These are phyloP conservation scores for Solanum arcanum DNA, from an alignment of 257 asterid species.

Conservation along the genomic window DNA sequence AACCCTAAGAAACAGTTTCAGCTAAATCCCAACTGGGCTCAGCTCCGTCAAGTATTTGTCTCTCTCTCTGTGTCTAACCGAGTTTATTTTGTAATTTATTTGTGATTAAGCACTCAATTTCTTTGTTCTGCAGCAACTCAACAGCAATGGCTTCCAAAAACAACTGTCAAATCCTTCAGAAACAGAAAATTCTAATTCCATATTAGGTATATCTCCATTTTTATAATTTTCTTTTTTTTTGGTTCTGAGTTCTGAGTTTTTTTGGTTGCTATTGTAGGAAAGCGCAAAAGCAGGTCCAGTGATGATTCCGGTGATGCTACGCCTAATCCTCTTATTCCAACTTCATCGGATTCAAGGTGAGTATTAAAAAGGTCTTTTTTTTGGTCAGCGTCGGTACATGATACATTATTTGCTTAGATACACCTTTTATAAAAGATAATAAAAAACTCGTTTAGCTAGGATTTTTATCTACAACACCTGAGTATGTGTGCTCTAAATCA, in stretches of 20 bases:
- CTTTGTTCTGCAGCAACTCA: slow-evolving; percentile 50
- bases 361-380: not conserved
- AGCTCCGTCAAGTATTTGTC: slow-evolving; percentile 49
- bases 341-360: slow-evolving; percentile 58
- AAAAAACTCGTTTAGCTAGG: not conserved
- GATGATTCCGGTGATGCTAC: slow-evolving; percentile 36
- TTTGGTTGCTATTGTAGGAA: slow-evolving; percentile 30
- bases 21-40: slow-evolving; percentile 89
- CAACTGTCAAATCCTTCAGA: slow-evolving; percentile 20
- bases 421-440: not conserved
- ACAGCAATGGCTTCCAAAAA: slow-evolving; percentile 36
- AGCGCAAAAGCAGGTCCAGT: slow-evolving; percentile 59
- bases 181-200: slow-evolving; percentile 7
- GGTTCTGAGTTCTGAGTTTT: not conserved
- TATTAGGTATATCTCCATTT: slow-evolving; percentile 29
- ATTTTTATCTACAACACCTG: not conserved
- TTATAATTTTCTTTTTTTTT: not conserved
- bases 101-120: not conserved
- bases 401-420: not conserved
- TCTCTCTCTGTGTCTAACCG: not conserved
- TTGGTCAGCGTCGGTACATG: not conserved
- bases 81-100: not conserved
- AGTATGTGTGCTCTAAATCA: not conserved
- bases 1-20: slow-evolving; percentile 43
- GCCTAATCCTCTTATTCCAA: slow-evolving; percentile 61